Percentiles rank a stretch among this genome's conserved stretches.
phyloP scores from a whole-genome alignment of 192 early-diverging fungal species.

The Dissophora globulifera region DNA sequence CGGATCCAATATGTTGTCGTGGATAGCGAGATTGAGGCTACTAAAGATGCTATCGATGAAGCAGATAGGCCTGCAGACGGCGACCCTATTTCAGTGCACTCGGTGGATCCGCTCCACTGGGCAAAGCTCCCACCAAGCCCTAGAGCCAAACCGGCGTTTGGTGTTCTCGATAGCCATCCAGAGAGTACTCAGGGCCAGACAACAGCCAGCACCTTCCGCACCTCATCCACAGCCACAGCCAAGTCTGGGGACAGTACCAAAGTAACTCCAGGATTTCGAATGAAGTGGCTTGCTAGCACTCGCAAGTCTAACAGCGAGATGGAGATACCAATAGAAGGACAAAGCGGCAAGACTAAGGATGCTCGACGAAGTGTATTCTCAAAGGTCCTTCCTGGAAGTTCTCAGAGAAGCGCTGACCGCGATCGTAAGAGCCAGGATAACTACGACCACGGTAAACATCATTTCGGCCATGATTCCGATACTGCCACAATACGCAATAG shows the following conservation, averaged over 20 bases:
- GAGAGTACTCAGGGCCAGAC: background rate
- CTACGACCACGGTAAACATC: conserved; percentile 15
- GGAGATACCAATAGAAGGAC: too few relatives aligned
- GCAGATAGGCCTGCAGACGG: background rate
- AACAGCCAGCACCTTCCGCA: background rate
- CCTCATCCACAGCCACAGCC: background rate
- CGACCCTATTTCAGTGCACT: background rate
- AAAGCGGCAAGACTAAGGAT: conserved; percentile 22
- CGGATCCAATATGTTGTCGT: background rate
- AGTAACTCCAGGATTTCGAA: background rate
- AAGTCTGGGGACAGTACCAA: background rate
- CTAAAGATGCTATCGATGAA: background rate
- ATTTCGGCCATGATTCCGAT: background rate
- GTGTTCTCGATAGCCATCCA: background rate
- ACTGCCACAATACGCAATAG: background rate
- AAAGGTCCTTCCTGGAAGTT: conserved; percentile 18
- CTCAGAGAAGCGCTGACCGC: conserved; percentile 7
- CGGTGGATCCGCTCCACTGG: conserved; percentile 12
- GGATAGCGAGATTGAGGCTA: background rate
- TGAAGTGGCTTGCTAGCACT: conserved; percentile 30
- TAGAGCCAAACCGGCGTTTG: background rate
- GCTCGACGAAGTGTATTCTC: conserved; percentile 24
- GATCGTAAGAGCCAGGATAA: conserved; percentile 19
- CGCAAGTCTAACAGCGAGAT: too few relatives aligned
- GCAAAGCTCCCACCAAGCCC: conserved; percentile 4